Base-by-base conservation (phyloP, 768 basidiomycete species). In the Tricholoma hemisulphureum region DNA sequence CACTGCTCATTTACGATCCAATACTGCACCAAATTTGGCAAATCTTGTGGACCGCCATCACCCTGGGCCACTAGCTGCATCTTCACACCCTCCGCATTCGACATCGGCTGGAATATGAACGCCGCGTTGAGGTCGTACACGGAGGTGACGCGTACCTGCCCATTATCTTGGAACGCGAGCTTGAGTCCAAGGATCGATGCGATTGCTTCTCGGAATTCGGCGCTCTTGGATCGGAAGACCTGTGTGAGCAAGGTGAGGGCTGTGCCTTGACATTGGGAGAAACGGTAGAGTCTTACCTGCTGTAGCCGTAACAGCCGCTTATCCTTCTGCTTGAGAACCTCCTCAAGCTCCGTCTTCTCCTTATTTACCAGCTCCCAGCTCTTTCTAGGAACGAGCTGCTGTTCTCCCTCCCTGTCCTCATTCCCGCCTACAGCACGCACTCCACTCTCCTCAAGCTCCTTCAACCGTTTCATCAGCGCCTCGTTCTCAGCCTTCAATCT, bases 191-290 rank as follows among this genome's bases (percentile, higher is more conserved):
- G 82, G 50, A 98, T 88, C 0, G 90, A 87, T 4, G 89, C 87
- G 58, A 98, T 89, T 6, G 94, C 88, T 67, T 95, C 92, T 35
- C 91, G 84, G 77, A 98, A 96, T 67, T 98, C 95, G 58, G 88
- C 83, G 8, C 88, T 87, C 70, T 97, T 98, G 31, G 86, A 84
- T 0, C 80, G 75, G 73, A 93, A 97, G 4, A 95, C 85, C 90
- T 94, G 67, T 1, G 34, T 29, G 39, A 26, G 26, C 32, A 46
- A 57, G 18, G 35, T 29, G 41, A 61, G 23, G 10, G 48, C 14
- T 54, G 35, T 23, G 50, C 28, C 31, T 52, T 31, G 23, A 28
- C 6, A 43, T 21, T 26, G 18, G 37, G 21, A 4, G 16, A n/a
- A 29, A n/a, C 6, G 4, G n/a, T 5, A 26, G 10, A 37, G n/a